phyloP scores from a whole-genome alignment of 1,284 basidiomycete genomes.

The Gymnopus androsaceus region DNA sequence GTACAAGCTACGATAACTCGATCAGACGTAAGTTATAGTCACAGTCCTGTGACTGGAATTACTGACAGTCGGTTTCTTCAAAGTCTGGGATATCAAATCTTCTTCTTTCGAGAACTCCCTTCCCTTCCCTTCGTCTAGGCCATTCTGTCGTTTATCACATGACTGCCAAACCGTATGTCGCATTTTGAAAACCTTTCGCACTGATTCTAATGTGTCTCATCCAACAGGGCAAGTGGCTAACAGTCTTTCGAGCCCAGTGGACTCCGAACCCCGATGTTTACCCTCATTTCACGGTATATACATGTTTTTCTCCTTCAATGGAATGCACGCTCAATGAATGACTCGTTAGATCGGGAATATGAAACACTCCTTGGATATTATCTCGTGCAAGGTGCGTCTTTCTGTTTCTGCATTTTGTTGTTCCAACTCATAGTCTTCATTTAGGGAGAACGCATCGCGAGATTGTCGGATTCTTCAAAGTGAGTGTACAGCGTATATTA shows the following conservation, averaged over 20 bases:
- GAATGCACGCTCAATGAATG: not conserved
- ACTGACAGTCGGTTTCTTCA: slow-evolving; percentile 9
- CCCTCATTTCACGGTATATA: slow-evolving; percentile 75
- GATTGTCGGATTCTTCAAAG: slow-evolving; percentile 58
- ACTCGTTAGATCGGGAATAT: slow-evolving; percentile 67
- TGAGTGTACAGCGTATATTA: slow-evolving; percentile 30
- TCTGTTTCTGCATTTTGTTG: not conserved
- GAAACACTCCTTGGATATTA: slow-evolving; percentile 74
- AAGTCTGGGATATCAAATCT: slow-evolving; percentile 75
- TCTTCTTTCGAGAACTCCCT: slow-evolving; percentile 44
- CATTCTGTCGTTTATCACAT: slow-evolving; percentile 62
- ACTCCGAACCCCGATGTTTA: slow-evolving; percentile 72
- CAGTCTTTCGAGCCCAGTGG: slow-evolving; percentile 75
- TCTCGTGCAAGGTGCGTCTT: slow-evolving; percentile 59
- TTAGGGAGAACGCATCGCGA: slow-evolving; percentile 68
- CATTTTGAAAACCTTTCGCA: not conserved
- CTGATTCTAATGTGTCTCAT: not conserved
- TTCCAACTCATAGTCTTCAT: slow-evolving; percentile 2
- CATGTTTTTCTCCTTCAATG: not conserved
- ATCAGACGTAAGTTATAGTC: slow-evolving; percentile 56
- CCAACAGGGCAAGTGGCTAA: slow-evolving; percentile 74
- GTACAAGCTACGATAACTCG: slow-evolving; percentile 79
- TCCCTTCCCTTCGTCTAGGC: slow-evolving; percentile 59
- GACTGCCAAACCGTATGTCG: slow-evolving; percentile 73
- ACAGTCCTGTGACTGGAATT: slow-evolving; percentile 2